Evolutionary conservation across 2,329 filamentous ascomycete species (phyloP).

Genomic region (Byssothecium circinans): DNA sequence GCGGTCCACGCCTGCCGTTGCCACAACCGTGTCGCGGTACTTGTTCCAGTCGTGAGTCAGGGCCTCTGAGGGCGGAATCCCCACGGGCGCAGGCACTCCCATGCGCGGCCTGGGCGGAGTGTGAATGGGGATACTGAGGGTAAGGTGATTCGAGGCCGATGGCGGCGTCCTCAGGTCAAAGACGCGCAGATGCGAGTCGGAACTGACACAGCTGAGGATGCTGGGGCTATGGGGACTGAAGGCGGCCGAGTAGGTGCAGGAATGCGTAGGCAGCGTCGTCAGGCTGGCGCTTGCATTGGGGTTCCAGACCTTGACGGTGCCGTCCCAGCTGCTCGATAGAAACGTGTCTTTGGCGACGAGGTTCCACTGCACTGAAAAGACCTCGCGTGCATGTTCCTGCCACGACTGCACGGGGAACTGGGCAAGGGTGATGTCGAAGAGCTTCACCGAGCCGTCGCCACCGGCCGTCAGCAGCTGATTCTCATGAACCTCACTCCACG

Average conservation of each 20-base stretch:
- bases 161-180: slow-evolving; percentile 90
- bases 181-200: slow-evolving; percentile 84
- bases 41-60: slow-evolving; percentile 99
- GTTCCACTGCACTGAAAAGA: slow-evolving; percentile 92
- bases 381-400: slow-evolving; percentile 89
- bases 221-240: slow-evolving; percentile 88
- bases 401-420: slow-evolving; percentile 90
- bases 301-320: slow-evolving; percentile 93
- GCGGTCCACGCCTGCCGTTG: slow-evolving; percentile 86
- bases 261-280: slow-evolving; percentile 84
- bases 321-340: slow-evolving; percentile 91
- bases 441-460: slow-evolving; percentile 91
- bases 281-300: slow-evolving; percentile 75
- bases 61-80: slow-evolving; percentile 72
- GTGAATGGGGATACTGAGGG: slow-evolving; percentile 81
- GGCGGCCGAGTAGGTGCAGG: slow-evolving; percentile 89
- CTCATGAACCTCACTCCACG: slow-evolving; percentile 96
- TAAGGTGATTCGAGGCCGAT: slow-evolving; percentile 84
- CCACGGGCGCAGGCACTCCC: slow-evolving; percentile 44
- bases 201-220: slow-evolving; percentile 82
- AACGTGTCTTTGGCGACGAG: slow-evolving; percentile 89
- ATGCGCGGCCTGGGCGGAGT: slow-evolving; percentile 59
- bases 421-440: slow-evolving; percentile 81
- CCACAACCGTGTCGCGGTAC: slow-evolving; percentile 81
- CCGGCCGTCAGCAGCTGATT: slow-evolving; percentile 88